These are phyloP conservation scores for Eruca vesicaria DNA, from an alignment of 441 rosid species.

Conservation along the genomic window DNA sequence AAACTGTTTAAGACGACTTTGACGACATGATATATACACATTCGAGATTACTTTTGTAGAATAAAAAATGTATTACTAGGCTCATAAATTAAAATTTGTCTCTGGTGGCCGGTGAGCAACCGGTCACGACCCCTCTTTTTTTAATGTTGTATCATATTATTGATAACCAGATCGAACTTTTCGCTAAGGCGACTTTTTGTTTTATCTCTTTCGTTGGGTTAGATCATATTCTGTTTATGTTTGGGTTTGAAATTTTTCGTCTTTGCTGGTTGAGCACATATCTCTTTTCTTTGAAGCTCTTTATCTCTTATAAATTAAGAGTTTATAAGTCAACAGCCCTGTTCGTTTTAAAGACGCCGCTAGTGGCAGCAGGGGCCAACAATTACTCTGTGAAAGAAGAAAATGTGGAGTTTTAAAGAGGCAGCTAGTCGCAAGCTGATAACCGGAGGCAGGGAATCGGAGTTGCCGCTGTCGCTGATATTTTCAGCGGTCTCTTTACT, in stretches of 20 bases:
- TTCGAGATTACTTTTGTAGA: no score
- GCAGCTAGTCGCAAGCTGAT: no score
- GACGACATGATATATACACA: neutral
- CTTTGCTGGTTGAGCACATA: neutral
- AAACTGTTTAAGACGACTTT: no score
- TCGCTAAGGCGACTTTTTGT: neutral
- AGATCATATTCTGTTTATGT: neutral
- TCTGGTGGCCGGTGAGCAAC: no score
- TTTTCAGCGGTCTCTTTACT: no score
- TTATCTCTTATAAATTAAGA: neutral
- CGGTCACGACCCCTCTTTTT: neutral
- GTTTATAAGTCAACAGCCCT: neutral
- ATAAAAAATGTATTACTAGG: neutral
- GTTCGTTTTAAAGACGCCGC: no score
- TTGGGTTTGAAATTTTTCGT: neutral
- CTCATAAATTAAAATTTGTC: no score
- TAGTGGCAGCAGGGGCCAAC: no score
- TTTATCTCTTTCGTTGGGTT: neutral
- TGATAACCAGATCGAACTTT: neutral
- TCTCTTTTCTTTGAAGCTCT: neutral
- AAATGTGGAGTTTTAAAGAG: no score
- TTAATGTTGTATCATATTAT: neutral
- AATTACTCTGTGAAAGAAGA: no score
- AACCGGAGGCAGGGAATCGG: no score
- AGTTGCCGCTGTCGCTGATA: no score